These are phyloP conservation scores for Ganoderma sinense DNA, from an alignment of 1,284 basidiomycete species.

Conservation along the genomic window DNA sequence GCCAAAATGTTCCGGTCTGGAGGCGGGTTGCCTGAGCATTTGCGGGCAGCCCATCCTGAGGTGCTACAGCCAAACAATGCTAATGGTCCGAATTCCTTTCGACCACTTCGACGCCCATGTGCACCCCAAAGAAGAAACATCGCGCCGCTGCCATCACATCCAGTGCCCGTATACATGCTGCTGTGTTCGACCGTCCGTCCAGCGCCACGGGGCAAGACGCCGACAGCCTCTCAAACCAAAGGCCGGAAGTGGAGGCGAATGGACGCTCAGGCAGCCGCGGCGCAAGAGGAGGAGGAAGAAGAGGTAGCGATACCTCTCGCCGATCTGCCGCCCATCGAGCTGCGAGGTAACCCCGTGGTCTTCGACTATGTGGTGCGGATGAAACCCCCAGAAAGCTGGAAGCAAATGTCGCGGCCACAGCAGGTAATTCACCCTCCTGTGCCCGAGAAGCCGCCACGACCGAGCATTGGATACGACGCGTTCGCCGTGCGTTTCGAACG, in stretches of 20 bases:
- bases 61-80: constrained; percentile 4
- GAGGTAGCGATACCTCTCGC: constrained; percentile 21
- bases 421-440: constrained; percentile 22
- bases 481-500: constrained; percentile 30
- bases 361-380: constrained; percentile 17
- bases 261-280: constrained; percentile 3
- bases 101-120: constrained; percentile 13
- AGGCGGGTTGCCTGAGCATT: constrained; percentile 23
- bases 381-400: constrained; percentile 23
- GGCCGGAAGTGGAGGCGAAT: constrained; percentile 28
- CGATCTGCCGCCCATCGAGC: constrained; percentile 17
- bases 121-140: not conserved
- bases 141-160: constrained; percentile 7
- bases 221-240: constrained; percentile 17
- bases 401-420: constrained; percentile 33
- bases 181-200: constrained; percentile 12
- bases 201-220: not conserved
- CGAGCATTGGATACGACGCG: constrained; percentile 32
- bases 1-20: constrained; percentile 20
- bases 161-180: constrained; percentile 13
- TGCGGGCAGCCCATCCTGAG: constrained; percentile 15
- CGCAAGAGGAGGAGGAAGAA: constrained; percentile 6
- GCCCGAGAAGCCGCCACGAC: constrained; percentile 22
- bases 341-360: not conserved
- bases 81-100: not conserved